Evolutionary conservation across 163 green algal genomes (phyloP), one percentile per base, ranked within the genome.

Genomic region (Coccomyxa subellipsoidea): DNA sequence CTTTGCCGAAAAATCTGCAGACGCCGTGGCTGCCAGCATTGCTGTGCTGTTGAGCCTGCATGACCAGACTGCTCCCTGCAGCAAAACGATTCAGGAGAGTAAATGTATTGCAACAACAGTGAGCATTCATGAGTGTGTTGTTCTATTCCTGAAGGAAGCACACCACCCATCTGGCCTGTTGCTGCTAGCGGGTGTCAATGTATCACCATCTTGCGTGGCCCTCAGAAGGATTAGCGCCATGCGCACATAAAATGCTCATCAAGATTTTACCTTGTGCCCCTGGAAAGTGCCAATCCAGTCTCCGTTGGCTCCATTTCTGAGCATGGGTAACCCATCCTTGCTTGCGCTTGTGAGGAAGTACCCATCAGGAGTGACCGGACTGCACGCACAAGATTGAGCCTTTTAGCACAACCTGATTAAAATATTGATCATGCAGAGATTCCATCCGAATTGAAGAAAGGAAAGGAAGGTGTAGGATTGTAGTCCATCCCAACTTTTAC

Each of bases 261-360:
- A n/a, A n/a, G n/a, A n/a, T n/a, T n/a, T n/a, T 59, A 95, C 91
- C 90, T 99, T 98, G 84, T 99, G 96, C 7, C 96, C 97, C 71
- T 98, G 87, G 80, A 99, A 99, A 0, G 96, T 99, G 6, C 97
- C 97, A 29, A 99, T 96, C 97, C 97, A 99, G 86, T 99, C 97
- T 5, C 97, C 97, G 25, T 92, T 98, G 53, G 93, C 90, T 31
- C 95, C 97, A 80, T 98, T 94, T 4, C 97, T 91, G 54, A 99
- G 91, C 97, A 99, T 99, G 8, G 97, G 95, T 82, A 96, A 92
- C 3, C 95, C 95, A 91, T 99, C 97, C 88, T 99, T 99, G 85
- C 88, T 95, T 12, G 96, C 95, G 79, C 86, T 95, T 8, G 97
- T 94, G 66, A 99, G 84, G 83, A 99, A 99, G 76, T 95, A 95